Evolutionary conservation across 768 basidiomycete species (phyloP).

Genomic region (Tephrocybe sp.): DNA sequence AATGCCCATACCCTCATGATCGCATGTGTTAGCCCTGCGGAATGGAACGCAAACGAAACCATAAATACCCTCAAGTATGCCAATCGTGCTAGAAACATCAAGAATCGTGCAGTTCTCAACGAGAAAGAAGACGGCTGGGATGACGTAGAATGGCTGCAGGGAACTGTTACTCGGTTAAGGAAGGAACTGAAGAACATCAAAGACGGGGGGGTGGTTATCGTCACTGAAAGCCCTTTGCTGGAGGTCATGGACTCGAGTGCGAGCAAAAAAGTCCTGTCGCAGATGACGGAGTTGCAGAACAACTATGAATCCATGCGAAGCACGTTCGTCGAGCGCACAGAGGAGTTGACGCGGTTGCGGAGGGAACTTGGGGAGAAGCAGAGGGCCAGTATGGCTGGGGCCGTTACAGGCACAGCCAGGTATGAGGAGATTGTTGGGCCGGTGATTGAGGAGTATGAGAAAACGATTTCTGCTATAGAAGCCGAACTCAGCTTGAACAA

Average conservation of each 20-base stretch:
- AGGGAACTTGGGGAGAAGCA: conserved; percentile 79
- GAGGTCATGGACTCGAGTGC: conserved; percentile 54
- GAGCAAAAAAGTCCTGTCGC: conserved; percentile 74
- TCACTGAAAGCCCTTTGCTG: conserved; percentile 27
- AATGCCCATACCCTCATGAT: conserved; percentile 99
- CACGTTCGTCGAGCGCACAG: conserved; percentile 86
- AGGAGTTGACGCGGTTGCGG: conserved; percentile 80
- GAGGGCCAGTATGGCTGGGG: conserved; percentile 57
- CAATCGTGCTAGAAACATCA: conserved; percentile 95
- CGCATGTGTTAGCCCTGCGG: conserved; percentile 94
- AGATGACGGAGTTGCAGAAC: conserved; percentile 82
- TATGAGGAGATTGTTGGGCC: conserved; percentile 96
- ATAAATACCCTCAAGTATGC: conserved; percentile 96
- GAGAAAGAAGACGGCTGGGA: conserved; percentile 99
- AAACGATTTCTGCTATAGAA: conserved; percentile 93
- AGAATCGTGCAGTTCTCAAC: conserved; percentile 89
- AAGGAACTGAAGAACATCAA: conserved; percentile 85
- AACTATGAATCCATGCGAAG: conserved; percentile 83
- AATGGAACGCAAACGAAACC: conserved; percentile 94
- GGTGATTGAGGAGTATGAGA: conserved; percentile 98
- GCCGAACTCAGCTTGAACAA: conserved; percentile 86
- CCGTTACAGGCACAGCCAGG: conserved; percentile 66
- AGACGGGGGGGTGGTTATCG: conserved; percentile 48
- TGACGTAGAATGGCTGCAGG: conserved; percentile 95
- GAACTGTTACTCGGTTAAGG: conserved; percentile 78